A percentile compares a stretch with the other conserved stretches of the same genome.
Evolutionary conservation across 805 yeast species (phyloP).

Genomic region (Candida germanica): DNA sequence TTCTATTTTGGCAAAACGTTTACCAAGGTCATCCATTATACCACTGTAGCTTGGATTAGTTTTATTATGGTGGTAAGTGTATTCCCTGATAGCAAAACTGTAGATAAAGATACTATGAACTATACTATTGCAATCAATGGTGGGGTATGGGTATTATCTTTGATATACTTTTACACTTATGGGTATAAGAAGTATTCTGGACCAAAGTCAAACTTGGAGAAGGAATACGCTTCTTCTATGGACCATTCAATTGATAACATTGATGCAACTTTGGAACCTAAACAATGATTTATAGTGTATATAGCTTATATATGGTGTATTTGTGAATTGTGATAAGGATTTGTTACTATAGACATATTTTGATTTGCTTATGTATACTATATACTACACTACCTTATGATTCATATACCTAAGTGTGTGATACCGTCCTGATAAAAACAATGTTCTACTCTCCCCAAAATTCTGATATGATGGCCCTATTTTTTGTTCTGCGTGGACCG

Average conservation of each 20-base stretch:
- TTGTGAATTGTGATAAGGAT: no score
- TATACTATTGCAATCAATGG: constrained; percentile 64
- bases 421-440: no score
- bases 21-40: constrained; percentile 44
- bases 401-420: no score
- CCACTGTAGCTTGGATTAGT: constrained; percentile 46
- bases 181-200: constrained; percentile 58
- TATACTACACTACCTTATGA: no score
- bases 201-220: constrained; percentile 37
- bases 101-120: constrained; percentile 54
- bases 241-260: not conserved
- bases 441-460: no score
- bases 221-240: not conserved
- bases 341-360: no score
- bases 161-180: constrained; percentile 48
- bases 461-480: no score
- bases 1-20: constrained; percentile 55
- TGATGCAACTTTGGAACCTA: not conserved
- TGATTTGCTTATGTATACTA: no score
- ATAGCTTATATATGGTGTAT: no score
- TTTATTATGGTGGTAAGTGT: constrained; percentile 55
- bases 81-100: constrained; percentile 53
- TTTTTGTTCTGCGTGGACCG: no score
- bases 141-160: constrained; percentile 55
- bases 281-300: no score